Evolutionary conservation across 1,139 yeast species (phyloP).

Genomic region (Taphrina flavorubra): DNA sequence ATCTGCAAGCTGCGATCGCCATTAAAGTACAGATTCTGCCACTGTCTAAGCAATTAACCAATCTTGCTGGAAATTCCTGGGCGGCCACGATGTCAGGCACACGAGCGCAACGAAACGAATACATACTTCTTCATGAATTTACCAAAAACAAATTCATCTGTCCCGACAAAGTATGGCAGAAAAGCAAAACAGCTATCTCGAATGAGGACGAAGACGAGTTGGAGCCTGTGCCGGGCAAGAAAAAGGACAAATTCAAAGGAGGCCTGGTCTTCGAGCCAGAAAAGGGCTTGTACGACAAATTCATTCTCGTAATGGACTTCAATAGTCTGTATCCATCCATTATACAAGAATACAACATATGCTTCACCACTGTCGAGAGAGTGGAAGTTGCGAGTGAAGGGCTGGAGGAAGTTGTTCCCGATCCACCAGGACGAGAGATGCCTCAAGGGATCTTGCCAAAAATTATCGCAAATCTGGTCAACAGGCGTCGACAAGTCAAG

Average conservation of each 20-base stretch:
- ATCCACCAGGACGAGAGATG: slow-evolving; percentile 65
- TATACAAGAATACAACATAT: slow-evolving; percentile 94
- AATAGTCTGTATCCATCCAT: slow-evolving; percentile 96
- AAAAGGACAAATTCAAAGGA: slow-evolving; percentile 88
- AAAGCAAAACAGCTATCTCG: slow-evolving; percentile 30
- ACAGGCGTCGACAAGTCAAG: slow-evolving; percentile 92
- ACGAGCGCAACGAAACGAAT: slow-evolving; percentile 95
- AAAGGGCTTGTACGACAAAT: slow-evolving; percentile 88
- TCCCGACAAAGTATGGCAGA: slow-evolving; percentile 67
- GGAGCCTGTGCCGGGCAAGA: slow-evolving; percentile 57
- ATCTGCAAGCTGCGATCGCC: slow-evolving; percentile 72
- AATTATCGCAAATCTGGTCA: slow-evolving; percentile 79
- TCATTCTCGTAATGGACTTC: slow-evolving; percentile 94
- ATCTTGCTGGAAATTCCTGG: slow-evolving; percentile 98
- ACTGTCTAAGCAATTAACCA: slow-evolving; percentile 86
- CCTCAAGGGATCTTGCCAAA: slow-evolving; percentile 85
- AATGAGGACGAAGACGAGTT: slow-evolving; percentile 49
- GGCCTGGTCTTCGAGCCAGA: slow-evolving; percentile 98
- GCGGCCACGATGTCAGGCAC: slow-evolving; percentile 93
- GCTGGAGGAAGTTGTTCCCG: slow-evolving; percentile 73
- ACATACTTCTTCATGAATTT: slow-evolving; percentile 89
- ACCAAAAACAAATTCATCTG: slow-evolving; percentile 77
- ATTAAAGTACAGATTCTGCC: slow-evolving; percentile 84
- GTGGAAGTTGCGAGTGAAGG: slow-evolving; percentile 56
- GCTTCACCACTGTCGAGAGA: slow-evolving; percentile 93